Percentiles rank a stretch among this genome's conserved stretches.
These are phyloP conservation scores for Geotrichum cucujoidarum DNA, from an alignment of 1,139 yeast genomes.

Conservation along the genomic window DNA sequence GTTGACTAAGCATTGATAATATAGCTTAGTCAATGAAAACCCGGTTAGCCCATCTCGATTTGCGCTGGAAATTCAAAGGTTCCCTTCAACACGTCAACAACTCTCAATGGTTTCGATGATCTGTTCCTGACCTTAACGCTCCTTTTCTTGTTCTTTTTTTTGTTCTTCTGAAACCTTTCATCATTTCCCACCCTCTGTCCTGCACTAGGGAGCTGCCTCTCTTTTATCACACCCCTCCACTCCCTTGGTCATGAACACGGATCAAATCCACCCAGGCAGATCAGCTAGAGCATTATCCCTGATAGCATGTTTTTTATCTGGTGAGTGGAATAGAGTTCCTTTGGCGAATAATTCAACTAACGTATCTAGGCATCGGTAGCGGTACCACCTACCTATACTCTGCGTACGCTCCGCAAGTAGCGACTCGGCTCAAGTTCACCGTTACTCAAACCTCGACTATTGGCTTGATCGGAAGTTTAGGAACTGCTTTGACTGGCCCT, in stretches of 20 bases:
- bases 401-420: constrained; percentile 63
- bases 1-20: too few species aligned
- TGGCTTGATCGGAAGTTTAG: constrained; percentile 56
- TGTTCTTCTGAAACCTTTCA: too few species aligned
- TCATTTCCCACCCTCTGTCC: too few species aligned
- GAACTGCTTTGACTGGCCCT: constrained; percentile 58
- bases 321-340: constrained; percentile 6
- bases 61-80: too few species aligned
- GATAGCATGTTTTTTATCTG: constrained; percentile 31
- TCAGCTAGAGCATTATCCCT: constrained; percentile 24
- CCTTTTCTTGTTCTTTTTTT: too few species aligned
- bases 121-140: too few species aligned
- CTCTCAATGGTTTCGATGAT: too few species aligned
- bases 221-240: not conserved
- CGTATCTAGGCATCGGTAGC: constrained; percentile 28
- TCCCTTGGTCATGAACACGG: not conserved
- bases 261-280: not conserved
- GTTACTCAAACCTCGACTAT: constrained; percentile 54
- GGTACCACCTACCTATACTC: constrained; percentile 62
- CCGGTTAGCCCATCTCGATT: too few species aligned
- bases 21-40: too few species aligned
- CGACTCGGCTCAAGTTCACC: constrained; percentile 46
- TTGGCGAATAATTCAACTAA: not conserved
- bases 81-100: too few species aligned
- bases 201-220: too few species aligned